Percentiles rank a stretch among this genome's conserved stretches.
These are phyloP conservation scores for Meyerozyma smithsonii DNA, from an alignment of 1,139 yeast species.

Conservation along the genomic window DNA sequence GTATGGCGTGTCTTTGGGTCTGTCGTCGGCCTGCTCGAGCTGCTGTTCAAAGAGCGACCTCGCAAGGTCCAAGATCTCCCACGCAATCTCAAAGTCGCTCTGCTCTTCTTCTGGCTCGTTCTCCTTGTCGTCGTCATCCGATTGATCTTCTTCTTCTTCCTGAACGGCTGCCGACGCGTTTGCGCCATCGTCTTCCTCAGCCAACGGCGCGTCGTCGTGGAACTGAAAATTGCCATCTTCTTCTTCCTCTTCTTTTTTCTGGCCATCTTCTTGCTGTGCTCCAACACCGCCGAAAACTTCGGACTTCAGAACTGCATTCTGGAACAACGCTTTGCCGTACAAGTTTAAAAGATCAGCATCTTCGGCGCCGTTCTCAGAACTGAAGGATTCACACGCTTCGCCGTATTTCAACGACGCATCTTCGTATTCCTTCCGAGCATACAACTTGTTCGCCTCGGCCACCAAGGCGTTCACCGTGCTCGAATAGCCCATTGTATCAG, in stretches of 20 bases:
- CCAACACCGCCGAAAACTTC: conserved; percentile 71
- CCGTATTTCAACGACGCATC: conserved; percentile 69
- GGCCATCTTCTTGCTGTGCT: conserved; percentile 20
- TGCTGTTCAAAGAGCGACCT: conserved; percentile 56
- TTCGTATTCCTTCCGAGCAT: conserved; percentile 62
- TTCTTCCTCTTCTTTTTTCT: conserved; percentile 17
- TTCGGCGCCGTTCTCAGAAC: conserved; percentile 47
- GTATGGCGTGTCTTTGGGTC: conserved; percentile 24
- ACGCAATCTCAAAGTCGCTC: conserved; percentile 78
- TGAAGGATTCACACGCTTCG: conserved; percentile 61
- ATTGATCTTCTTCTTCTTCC: conserved; percentile 21
- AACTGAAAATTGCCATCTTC: conserved; percentile 46
- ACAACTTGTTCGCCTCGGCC: conserved; percentile 56
- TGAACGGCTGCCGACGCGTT: conserved; percentile 9
- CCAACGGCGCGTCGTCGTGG: conserved; percentile 45
- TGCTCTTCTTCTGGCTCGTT: conserved; percentile 46
- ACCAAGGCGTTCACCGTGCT: conserved; percentile 41
- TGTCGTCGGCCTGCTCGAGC: conserved; percentile 22
- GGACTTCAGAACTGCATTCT: conserved; percentile 67
- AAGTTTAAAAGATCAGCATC: conserved; percentile 69
- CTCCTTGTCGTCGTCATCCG: conserved; percentile 23
- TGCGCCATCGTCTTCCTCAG: conserved; percentile 42
- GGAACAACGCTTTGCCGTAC: conserved; percentile 80
- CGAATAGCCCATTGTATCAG: conserved; percentile 17
- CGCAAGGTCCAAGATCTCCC: conserved; percentile 80